Conservation (phyloP, 2,329 filamentous ascomycete species). For the Capronia americana region DNA sequence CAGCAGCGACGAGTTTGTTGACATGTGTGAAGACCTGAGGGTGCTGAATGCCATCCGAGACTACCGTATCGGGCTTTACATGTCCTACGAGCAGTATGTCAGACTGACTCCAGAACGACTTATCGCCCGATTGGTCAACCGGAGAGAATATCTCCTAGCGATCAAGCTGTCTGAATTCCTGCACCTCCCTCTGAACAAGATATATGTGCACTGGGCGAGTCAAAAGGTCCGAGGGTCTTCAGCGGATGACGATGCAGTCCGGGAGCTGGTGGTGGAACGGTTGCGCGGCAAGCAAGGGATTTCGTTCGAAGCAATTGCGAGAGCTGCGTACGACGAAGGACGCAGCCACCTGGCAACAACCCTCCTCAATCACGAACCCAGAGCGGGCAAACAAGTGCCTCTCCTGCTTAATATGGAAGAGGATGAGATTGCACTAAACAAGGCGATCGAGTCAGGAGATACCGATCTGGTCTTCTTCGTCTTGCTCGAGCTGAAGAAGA, state of each 20-base stretch:
- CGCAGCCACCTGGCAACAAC: conserved; percentile 86
- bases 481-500: conserved; percentile 84
- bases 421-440: conserved; percentile 91
- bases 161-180: conserved; percentile 88
- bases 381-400: conserved; percentile 94
- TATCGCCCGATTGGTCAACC: conserved; percentile 83
- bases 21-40: conserved; percentile 93
- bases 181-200: conserved; percentile 81
- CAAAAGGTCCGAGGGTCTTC: conserved; percentile 86
- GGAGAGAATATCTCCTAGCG: conserved; percentile 89
- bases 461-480: conserved; percentile 93
- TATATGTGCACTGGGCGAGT: conserved; percentile 96
- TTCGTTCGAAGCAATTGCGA: conserved; percentile 92
- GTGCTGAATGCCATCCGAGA: conserved; percentile 92
- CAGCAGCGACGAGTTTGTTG: conserved; percentile 97
- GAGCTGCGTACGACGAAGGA: conserved; percentile 92
- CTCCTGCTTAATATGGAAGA: conserved; percentile 94
- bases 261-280: conserved; percentile 82
- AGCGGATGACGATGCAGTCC: conserved; percentile 87
- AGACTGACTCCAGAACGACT: conserved; percentile 87
- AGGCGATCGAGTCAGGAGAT: conserved; percentile 93
- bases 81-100: conserved; percentile 94
- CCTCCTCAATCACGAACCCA: conserved; percentile 88
- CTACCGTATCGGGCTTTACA: conserved; percentile 85
- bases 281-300: conserved; percentile 88